A percentile compares a stretch with the other conserved stretches of the same genome.
Conservation (phyloP, 768 basidiomycete genomes). For the Leccinum boreale region DNA sequence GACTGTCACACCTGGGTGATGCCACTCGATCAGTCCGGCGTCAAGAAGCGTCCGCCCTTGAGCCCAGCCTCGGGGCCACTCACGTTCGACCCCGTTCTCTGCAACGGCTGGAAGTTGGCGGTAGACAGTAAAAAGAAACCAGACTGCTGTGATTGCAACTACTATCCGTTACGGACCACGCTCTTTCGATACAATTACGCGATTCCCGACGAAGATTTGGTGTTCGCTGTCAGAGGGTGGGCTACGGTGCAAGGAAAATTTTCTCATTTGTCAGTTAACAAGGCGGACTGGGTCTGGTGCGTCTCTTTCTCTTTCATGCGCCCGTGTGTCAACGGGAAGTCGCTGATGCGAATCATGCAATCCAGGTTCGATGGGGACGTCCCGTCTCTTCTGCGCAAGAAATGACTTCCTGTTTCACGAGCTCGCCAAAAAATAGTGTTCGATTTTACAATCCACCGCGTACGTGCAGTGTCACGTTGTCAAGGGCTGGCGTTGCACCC, state of each 20-base stretch:
- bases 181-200: conserved; percentile 27
- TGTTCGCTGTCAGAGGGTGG: conserved; percentile 3
- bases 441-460: background rate
- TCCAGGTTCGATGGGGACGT: conserved; percentile 24
- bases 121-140: accelerated
- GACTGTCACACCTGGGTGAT: conserved; percentile 33
- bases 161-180: conserved; percentile 11
- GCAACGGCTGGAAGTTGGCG: conserved; percentile 20
- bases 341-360: background rate
- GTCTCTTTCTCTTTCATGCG: background rate
- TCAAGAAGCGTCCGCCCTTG: conserved; percentile 9
- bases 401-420: background rate
- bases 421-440: background rate
- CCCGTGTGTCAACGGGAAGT: too few relatives aligned
- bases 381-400: conserved; percentile 4
- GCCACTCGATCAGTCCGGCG: conserved; percentile 22
- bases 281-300: conserved; percentile 21
- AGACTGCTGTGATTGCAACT: background rate
- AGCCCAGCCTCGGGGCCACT: conserved; percentile 12
- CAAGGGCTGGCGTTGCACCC: background rate
- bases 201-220: conserved; percentile 11
- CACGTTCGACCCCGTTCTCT: conserved; percentile 12
- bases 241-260: conserved; percentile 1
- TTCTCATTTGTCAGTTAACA: background rate
- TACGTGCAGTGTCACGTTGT: background rate